Evolutionary conservation across 2,329 filamentous ascomycete genomes (phyloP), one percentile per base, ranked within the genome.

Genomic region (Huntiella abstrusa): DNA sequence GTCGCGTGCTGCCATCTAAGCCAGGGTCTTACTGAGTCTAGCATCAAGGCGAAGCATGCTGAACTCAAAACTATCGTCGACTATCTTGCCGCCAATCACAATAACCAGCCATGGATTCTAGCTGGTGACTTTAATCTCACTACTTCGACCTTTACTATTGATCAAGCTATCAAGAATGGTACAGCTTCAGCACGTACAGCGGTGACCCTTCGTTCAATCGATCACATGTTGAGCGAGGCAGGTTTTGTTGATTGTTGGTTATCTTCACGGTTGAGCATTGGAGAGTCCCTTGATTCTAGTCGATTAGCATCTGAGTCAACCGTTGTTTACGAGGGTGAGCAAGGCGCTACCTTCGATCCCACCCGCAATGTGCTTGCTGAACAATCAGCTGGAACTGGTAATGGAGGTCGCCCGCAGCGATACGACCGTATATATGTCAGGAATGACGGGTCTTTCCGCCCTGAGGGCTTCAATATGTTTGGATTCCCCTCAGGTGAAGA

Each of bases 261-360:
- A 1, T 59, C 63, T 22, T 62, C 67, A 11, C 62, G 65, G 13
- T 55, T 68, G 1, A 62, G 66, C 37, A 59, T 59, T 5, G 62
- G 63, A 2, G 66, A 68, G 34, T 62, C 60, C 33, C 62, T 60
- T 4, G 57, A 62, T 12, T 56, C 53, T 4, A 49, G 55, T 4
- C 49, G 54, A 6, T 35, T 22, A n/a, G 12, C 22, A 4, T 43
- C 54, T 0, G 54, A 57, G 15, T 49, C 54, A 11, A 54, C 57
- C 8, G 60, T 66, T 12, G 51, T 64, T 1, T 67, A 66, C 28
- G 68, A 73, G 45, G 77, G 75, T 1, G 76, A 80, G 55, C 65
- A 74, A 50, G 77, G 75, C 1, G 73, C 75, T 3, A 82, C 77
- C 0, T 81, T 77, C 55, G 69, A 81, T 53, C 76, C 76, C 0